phyloP scores from a whole-genome alignment of 768 basidiomycete genomes.

The Harrya chromipes region DNA sequence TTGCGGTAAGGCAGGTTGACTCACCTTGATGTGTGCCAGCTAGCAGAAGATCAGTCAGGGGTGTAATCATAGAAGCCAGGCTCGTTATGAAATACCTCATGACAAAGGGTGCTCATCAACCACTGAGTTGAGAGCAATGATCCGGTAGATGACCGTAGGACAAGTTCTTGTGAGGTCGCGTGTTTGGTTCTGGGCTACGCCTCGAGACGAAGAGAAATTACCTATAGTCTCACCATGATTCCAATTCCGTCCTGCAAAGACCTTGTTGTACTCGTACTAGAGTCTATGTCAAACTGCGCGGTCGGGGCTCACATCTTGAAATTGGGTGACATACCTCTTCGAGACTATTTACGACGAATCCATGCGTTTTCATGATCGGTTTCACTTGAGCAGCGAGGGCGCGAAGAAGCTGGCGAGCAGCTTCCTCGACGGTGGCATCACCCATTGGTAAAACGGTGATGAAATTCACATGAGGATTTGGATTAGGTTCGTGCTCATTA shows the following conservation, averaged over 20 bases:
- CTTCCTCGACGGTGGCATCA: constrained; percentile 49
- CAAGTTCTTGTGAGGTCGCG: constrained; percentile 54
- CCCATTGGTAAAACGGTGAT: constrained; percentile 53
- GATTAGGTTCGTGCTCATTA: constrained; percentile 67
- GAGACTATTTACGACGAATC: constrained; percentile 71
- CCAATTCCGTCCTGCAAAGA: constrained; percentile 86
- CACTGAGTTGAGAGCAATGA: constrained; percentile 60
- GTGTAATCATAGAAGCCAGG: constrained; percentile 5
- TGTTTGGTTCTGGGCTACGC: background rate
- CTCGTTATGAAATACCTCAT: constrained; percentile 55
- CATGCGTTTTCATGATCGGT: constrained; percentile 79
- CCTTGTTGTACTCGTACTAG: constrained; percentile 74
- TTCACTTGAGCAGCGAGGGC: constrained; percentile 81
- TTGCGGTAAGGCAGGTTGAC: constrained; percentile 6
- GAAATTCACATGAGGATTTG: constrained; percentile 77
- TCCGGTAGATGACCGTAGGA: constrained; percentile 61
- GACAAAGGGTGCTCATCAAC: constrained; percentile 77
- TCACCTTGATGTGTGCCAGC: constrained; percentile 82
- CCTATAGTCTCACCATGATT: constrained; percentile 79
- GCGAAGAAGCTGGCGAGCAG: constrained; percentile 67
- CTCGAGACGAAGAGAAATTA: constrained; percentile 22
- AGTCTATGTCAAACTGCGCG: background rate
- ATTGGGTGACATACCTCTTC: constrained; percentile 59
- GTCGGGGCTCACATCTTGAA: background rate
- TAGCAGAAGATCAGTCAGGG: constrained; percentile 27